A percentile compares a stretch with the other conserved stretches of the same genome.
Evolutionary conservation across 208 protist genomes (phyloP).

Genomic region (Leishmania martiniquensis): DNA sequence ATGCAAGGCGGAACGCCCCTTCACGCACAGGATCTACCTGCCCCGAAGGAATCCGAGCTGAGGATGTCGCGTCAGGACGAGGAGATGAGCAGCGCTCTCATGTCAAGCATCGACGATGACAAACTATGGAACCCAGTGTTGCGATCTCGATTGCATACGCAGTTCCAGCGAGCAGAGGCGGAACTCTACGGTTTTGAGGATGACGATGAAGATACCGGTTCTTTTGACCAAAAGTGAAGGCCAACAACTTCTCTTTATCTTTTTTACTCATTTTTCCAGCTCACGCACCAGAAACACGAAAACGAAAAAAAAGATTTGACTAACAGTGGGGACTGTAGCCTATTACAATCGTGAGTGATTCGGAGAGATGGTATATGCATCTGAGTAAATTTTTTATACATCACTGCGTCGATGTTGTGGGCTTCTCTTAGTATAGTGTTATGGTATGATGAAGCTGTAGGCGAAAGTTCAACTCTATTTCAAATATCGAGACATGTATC

Average conservation of each 20-base stretch:
- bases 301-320: background rate
- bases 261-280: background rate
- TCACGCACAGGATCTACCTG: constrained; percentile 81
- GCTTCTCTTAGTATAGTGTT: no score
- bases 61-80: constrained; percentile 75
- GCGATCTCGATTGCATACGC: constrained; percentile 67
- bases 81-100: constrained; percentile 88
- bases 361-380: background rate
- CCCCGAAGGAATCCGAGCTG: constrained; percentile 75
- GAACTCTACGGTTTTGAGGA: constrained; percentile 89
- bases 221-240: background rate
- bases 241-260: background rate
- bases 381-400: no score
- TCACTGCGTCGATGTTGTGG: no score
- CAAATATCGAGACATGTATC: background rate
- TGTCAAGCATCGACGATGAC: constrained; percentile 91
- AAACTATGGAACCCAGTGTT: constrained; percentile 92
- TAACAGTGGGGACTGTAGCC: background rate
- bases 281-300: background rate
- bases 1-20: constrained; percentile 86
- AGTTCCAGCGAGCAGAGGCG: constrained; percentile 53
- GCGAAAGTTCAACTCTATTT: background rate
- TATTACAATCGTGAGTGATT: background rate
- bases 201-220: constrained; percentile 69
- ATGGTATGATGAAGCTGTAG: background rate